Evolutionary conservation across 176 grass and related monocot species (phyloP).

Genomic region (Lolium perenne): DNA sequence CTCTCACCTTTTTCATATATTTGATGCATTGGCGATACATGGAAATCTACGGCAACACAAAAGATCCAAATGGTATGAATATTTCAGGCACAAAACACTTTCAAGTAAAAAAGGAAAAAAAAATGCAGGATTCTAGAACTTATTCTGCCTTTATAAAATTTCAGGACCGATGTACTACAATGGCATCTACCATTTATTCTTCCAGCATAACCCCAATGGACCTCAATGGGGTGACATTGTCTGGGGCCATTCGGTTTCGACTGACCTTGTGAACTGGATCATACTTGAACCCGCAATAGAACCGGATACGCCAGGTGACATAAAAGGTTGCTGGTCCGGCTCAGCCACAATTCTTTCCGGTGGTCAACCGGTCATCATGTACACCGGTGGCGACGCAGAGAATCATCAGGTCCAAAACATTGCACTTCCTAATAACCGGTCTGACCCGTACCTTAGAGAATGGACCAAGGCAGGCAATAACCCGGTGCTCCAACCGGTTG

Average conservation of each 20-base stretch:
- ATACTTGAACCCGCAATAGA: slow-evolving; percentile 60
- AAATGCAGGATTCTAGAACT: slow-evolving; percentile 13
- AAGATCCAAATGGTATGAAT: slow-evolving; percentile 92
- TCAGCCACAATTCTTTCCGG: slow-evolving; percentile 70
- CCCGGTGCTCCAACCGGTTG: slow-evolving; percentile 60
- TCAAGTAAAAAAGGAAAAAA: slow-evolving; percentile 1
- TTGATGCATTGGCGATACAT: slow-evolving; percentile 21
- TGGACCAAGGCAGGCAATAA: slow-evolving; percentile 73
- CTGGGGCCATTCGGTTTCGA: slow-evolving; percentile 81
- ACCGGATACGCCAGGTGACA: slow-evolving; percentile 48
- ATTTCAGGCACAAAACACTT: neutral
- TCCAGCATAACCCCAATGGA: slow-evolving; percentile 82
- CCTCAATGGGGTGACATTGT: slow-evolving; percentile 68
- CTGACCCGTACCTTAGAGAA: slow-evolving; percentile 74
- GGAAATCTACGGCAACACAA: slow-evolving; percentile 21
- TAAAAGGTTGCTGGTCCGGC: slow-evolving; percentile 81
- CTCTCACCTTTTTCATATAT: slow-evolving; percentile 33
- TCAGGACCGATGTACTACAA: slow-evolving; percentile 97
- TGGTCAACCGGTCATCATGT: slow-evolving; percentile 57
- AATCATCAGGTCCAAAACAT: slow-evolving; percentile 74
- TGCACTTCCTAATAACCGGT: slow-evolving; percentile 64
- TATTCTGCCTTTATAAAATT: neutral
- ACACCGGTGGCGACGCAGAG: slow-evolving; percentile 65
- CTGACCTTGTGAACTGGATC: slow-evolving; percentile 83
- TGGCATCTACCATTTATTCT: slow-evolving; percentile 88